These are phyloP conservation scores for Suillus weaverae DNA, from an alignment of 768 basidiomycete genomes.

Conservation along the genomic window DNA sequence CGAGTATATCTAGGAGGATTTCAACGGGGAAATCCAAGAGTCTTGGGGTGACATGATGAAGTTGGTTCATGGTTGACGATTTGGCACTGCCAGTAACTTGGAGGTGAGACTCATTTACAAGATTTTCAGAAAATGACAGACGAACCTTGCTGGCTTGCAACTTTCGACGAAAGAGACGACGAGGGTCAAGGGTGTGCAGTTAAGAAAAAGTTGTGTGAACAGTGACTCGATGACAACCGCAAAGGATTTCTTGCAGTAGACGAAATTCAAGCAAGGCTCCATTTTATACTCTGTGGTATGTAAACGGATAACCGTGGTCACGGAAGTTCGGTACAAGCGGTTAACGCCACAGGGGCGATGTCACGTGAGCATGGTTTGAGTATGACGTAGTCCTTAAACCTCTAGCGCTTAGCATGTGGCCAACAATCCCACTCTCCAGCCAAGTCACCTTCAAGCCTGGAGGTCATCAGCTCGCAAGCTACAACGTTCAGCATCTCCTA, in stretches of 20 bases:
- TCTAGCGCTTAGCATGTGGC: too few relatives aligned
- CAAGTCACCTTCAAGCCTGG: too few relatives aligned
- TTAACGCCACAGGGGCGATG: background rate
- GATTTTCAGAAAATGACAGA: background rate
- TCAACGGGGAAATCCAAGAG: background rate
- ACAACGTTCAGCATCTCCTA: too few relatives aligned
- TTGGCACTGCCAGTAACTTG: background rate
- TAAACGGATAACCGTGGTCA: background rate
- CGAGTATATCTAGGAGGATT: background rate
- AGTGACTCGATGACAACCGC: background rate
- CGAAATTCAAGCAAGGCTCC: background rate
- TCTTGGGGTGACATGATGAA: background rate
- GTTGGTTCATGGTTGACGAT: background rate
- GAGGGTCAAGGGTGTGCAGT: background rate
- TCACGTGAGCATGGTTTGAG: background rate
- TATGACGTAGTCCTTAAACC: background rate
- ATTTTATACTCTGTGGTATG: background rate
- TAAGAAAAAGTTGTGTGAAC: background rate
- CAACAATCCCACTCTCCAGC: too few relatives aligned
- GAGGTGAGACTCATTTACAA: background rate
- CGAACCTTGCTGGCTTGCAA: background rate
- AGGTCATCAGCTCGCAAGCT: too few relatives aligned
- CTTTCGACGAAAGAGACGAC: background rate
- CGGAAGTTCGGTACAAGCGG: too few relatives aligned
- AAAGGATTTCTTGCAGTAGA: background rate